These are phyloP conservation scores for Pichia sp. DNA, from an alignment of 1,139 yeast genomes.

Conservation along the genomic window DNA sequence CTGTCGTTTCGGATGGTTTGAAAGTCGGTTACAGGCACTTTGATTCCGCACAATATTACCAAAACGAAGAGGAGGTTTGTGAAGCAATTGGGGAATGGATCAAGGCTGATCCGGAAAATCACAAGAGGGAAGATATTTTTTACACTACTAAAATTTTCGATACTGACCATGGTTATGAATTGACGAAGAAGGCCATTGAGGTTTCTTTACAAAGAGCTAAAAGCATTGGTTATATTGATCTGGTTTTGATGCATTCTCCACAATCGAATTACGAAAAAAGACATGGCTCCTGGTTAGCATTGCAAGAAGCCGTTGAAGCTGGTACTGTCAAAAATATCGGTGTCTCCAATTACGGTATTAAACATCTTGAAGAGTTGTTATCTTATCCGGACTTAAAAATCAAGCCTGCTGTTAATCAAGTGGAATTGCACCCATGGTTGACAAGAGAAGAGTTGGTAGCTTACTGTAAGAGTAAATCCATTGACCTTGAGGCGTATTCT, in stretches of 20 bases:
- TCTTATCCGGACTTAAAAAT: constrained; percentile 34
- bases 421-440: constrained; percentile 57
- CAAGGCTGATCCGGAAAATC: constrained; percentile 33
- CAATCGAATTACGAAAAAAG: constrained; percentile 29
- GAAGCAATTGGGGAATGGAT: constrained; percentile 42
- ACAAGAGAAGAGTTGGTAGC: constrained; percentile 57
- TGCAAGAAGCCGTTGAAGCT: constrained; percentile 32
- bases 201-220: constrained; percentile 33
- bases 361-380: constrained; percentile 38
- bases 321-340: constrained; percentile 32
- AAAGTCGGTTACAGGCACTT: constrained; percentile 63
- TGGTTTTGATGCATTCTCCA: constrained; percentile 36
- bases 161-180: constrained; percentile 33
- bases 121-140: constrained; percentile 27
- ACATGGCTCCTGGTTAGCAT: constrained; percentile 35
- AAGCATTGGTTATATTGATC: constrained; percentile 34
- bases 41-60: constrained; percentile 53
- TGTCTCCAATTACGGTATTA: constrained; percentile 39
- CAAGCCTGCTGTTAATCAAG: constrained; percentile 47
- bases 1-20: constrained; percentile 43
- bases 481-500: constrained; percentile 57
- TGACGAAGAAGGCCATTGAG: constrained; percentile 30
- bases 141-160: constrained; percentile 32
- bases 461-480: constrained; percentile 40
- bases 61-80: constrained; percentile 48